Percentiles rank a stretch among this genome's conserved stretches.
These are phyloP conservation scores for Lipomyces chichibuensis DNA, from an alignment of 805 yeast genomes.

Conservation along the genomic window DNA sequence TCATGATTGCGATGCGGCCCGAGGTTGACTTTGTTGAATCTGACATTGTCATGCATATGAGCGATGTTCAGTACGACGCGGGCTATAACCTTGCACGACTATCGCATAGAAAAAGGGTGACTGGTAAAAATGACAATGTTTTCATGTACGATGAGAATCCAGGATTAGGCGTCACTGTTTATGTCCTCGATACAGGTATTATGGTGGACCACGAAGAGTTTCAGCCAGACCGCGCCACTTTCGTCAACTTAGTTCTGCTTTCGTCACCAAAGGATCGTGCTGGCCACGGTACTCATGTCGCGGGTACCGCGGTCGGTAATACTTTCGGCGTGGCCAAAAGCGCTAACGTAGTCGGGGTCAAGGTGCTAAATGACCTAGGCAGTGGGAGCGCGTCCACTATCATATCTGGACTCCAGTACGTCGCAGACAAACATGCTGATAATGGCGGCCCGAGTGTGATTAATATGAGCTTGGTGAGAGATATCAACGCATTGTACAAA, in stretches of 20 bases:
- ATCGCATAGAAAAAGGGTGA: slow-evolving; percentile 20
- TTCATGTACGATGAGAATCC: slow-evolving; percentile 25
- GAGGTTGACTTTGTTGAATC: slow-evolving; percentile 27
- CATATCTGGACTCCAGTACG: slow-evolving; percentile 81
- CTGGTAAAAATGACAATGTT: not conserved
- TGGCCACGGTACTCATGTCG: slow-evolving; percentile 96
- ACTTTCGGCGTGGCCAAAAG: slow-evolving; percentile 83
- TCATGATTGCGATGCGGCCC: slow-evolving; percentile 27
- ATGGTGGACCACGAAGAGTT: slow-evolving; percentile 67
- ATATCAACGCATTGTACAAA: not conserved
- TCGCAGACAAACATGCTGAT: slow-evolving; percentile 65
- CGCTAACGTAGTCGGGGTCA: slow-evolving; percentile 78
- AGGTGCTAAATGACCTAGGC: slow-evolving; percentile 77
- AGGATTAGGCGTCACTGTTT: slow-evolving; percentile 49
- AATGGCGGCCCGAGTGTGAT: slow-evolving; percentile 40
- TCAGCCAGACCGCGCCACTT: slow-evolving; percentile 61
- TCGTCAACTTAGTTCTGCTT: slow-evolving; percentile 40
- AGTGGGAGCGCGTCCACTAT: slow-evolving; percentile 84
- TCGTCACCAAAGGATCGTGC: slow-evolving; percentile 61
- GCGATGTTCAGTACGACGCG: slow-evolving; percentile 21
- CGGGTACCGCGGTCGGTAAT: slow-evolving; percentile 88
- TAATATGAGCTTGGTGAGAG: slow-evolving; percentile 87
- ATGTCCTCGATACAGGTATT: slow-evolving; percentile 89
- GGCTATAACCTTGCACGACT: slow-evolving; percentile 30
- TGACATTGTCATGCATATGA: slow-evolving; percentile 15